Evolutionary conservation across 176 grass and related monocot species (phyloP), one percentile per base, ranked within the genome.

Genomic region (Ampelocalamus luodianensis): DNA sequence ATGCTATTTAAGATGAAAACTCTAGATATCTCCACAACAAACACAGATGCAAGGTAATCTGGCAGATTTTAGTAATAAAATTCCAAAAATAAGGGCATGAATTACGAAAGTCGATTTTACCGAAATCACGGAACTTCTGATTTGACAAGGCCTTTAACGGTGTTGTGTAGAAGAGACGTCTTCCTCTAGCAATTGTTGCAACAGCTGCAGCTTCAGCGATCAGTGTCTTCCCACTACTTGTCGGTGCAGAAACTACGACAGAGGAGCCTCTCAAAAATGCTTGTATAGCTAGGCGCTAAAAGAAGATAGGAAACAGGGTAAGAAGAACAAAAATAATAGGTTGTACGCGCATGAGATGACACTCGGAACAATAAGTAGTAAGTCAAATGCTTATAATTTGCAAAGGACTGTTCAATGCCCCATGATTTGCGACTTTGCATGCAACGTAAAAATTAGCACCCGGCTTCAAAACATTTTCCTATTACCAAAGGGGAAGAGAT

Each of bases 81-180:
- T 16, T 74, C 38, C 15, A 46, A 82, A 76, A 82, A n/a, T 4
- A 40, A 77, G 29, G 54, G 26, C 45, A 66, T 84, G 55, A 71
- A 78, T 68, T 8, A 17, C 15, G 68, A 65, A 78, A 49, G 56
- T 39, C 67, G 49, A 34, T 49, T 77, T 85, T 92, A 97, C 94
- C 92, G 72, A 95, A 98, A 90, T 98, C 95, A 11, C 93, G 95
- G 74, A 98, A 91, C 48, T 98, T 98, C 79, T 98, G 92, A 77
- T 98, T 98, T 72, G 95, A 98, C 72, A 98, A 87, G 45, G 95
- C 95, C 89, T 98, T 98, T 60, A 98, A 89, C 7, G 95, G 95
- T 55, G 95, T 98, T 59, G 95, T 98, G 79, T 98, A 98, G 72
- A 97, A 95, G 62, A 98, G 82, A 36, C 95, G 89, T 23, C 89